These are phyloP conservation scores for Mycena albidolilacea DNA, from an alignment of 768 basidiomycete species.

Conservation along the genomic window DNA sequence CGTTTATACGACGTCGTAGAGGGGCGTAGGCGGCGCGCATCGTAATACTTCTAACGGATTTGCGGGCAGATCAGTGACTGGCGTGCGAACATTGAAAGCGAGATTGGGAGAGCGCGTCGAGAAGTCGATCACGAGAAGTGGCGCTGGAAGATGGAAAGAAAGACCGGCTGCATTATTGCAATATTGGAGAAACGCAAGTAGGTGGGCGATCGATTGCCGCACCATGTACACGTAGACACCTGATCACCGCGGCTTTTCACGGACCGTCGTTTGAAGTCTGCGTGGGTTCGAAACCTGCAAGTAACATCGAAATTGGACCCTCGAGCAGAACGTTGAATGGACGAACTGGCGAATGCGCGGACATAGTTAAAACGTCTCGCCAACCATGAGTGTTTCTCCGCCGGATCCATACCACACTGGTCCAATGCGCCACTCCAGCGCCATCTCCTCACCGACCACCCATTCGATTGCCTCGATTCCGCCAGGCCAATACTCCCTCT, in stretches of 20 bases:
- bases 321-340: no score
- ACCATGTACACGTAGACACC: constrained; percentile 2
- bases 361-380: neutral
- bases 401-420: constrained; percentile 12
- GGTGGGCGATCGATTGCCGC: neutral
- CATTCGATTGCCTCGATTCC: neutral
- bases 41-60: no score
- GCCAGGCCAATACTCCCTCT: neutral
- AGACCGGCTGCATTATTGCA: no score
- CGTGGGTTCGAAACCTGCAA: neutral
- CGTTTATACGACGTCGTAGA: no score
- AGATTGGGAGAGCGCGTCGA: no score
- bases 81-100: no score
- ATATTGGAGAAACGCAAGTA: constrained; percentile 52
- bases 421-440: constrained; percentile 9
- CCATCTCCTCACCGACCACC: constrained; percentile 14
- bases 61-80: no score
- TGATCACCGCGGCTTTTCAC: neutral
- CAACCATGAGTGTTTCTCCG: constrained; percentile 6
- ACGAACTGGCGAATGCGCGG: no score
- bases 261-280: neutral
- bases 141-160: no score
- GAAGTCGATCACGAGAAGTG: no score
- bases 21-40: no score
- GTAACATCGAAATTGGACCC: no score